These are phyloP conservation scores for Rhododendron molle DNA, from an alignment of 148 eudicot genomes.

Conservation along the genomic window DNA sequence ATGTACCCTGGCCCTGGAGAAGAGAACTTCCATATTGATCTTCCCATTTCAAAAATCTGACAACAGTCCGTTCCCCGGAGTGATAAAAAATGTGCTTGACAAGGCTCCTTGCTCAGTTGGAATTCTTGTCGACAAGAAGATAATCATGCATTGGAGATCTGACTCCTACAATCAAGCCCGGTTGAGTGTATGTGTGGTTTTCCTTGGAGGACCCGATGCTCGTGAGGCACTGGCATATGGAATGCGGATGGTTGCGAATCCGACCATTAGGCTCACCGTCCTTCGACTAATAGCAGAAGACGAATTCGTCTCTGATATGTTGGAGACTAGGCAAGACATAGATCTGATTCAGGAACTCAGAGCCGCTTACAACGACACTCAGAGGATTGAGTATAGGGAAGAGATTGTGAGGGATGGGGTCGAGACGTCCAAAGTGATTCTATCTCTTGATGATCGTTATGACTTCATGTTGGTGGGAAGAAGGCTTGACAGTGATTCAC, in stretches of 20 bases:
- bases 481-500: constrained; percentile 5
- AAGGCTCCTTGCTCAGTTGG: constrained; percentile 20
- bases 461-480: constrained; percentile 16
- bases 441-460: constrained; percentile 3
- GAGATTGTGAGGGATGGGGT: constrained; percentile 9
- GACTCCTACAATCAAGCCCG: background rate
- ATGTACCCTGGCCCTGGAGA: constrained; percentile 12
- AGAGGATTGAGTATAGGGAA: constrained; percentile 5
- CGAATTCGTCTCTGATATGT: background rate
- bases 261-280: background rate
- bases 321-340: constrained; percentile 4
- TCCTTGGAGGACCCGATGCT: constrained; percentile 13
- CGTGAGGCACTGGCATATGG: constrained; percentile 16
- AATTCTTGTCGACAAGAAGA: constrained; percentile 8
- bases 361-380: background rate
- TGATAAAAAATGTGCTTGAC: constrained; percentile 10
- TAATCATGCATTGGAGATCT: background rate
- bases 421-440: background rate
- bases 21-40: constrained; percentile 3
- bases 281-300: constrained; percentile 5
- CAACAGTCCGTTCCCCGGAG: background rate
- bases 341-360: background rate
- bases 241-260: constrained; percentile 9
- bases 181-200: background rate
- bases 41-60: constrained; percentile 15